Evolutionary conservation across 306 rosid genomes (phyloP).

Genomic region (Herpetospermum pedunculosum): DNA sequence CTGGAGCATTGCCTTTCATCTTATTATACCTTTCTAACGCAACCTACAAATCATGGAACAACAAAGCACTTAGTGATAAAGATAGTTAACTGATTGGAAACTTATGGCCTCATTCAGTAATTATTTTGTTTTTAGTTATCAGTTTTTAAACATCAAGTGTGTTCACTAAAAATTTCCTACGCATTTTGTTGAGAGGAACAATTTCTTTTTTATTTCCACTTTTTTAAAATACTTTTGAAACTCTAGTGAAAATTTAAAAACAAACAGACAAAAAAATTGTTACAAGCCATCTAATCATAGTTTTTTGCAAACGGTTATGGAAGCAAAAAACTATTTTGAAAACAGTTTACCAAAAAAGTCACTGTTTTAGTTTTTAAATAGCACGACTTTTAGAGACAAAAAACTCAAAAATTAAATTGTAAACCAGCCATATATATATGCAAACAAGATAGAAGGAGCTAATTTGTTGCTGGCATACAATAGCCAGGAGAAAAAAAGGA

Average conservation of each 20-base stretch:
- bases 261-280: neutral
- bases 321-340: neutral
- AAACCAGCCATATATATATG: neutral
- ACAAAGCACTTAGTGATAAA: neutral
- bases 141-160: neutral
- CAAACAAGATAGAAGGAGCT: neutral
- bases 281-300: neutral
- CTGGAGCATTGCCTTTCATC: conserved; percentile 80
- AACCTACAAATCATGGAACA: conserved; percentile 34
- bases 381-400: neutral
- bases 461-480: neutral
- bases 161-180: too few species aligned
- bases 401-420: neutral
- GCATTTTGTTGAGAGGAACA: neutral
- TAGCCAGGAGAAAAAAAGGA: neutral
- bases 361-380: neutral
- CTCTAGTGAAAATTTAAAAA: neutral
- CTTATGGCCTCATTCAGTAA: neutral
- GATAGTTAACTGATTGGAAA: neutral
- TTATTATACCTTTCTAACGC: conserved; percentile 83
- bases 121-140: neutral
- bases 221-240: neutral
- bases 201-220: neutral
- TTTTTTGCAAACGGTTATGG: neutral
- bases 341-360: neutral